Base-by-base conservation (phyloP, 2,329 filamentous ascomycete genomes). In the Cladosporium sp. region DNA sequence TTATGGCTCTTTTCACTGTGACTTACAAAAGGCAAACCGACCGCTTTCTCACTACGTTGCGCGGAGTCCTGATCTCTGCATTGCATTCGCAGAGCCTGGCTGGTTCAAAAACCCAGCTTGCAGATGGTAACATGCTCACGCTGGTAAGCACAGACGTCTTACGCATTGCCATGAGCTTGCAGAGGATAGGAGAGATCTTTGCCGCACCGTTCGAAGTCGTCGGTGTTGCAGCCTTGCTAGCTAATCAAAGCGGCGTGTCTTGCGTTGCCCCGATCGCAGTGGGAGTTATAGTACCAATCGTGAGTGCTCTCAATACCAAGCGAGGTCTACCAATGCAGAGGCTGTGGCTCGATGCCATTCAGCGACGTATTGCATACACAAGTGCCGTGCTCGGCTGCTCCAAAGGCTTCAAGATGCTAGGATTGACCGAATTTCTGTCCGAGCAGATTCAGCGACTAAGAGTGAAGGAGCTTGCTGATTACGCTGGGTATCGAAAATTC, bases 331-430 rank as follows among this genome's bases (percentile, higher is more conserved):
- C 68, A 30, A 66, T 67, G 65, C 69, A 70, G 18, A 70, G 65
- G 51, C 24, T 44, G 14, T 71, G 69, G 69, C 41, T 70, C 2
- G 47, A 55, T 15, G 65, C 65, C 32, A 62, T 69, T 6, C 67
- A 65, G 26, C 60, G 64, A 21, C 59, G 70, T 30, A 67, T 70
- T 10, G 64, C 66, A 10, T 68, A 65, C 58, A 71, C 69, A 11
- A 69, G 69, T 12, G 65, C 69, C 4, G 68, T 71, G 2, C 57
- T 71, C 15, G 65, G 59, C 1, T 67, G 52, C n/a, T 66, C 68
- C 2, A 68, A 69, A 32, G 69, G 58, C 1, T 67, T 70, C 65
- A 71, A 70, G 36, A 70, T 71, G 69, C 66, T 70, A 1, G 69
- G 69, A 1, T 55, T 69, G n/a, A 68, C 67, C 5, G 62, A 66